Base-by-base conservation (phyloP, 1,284 basidiomycete species). In the Rhodotorula sp. region DNA sequence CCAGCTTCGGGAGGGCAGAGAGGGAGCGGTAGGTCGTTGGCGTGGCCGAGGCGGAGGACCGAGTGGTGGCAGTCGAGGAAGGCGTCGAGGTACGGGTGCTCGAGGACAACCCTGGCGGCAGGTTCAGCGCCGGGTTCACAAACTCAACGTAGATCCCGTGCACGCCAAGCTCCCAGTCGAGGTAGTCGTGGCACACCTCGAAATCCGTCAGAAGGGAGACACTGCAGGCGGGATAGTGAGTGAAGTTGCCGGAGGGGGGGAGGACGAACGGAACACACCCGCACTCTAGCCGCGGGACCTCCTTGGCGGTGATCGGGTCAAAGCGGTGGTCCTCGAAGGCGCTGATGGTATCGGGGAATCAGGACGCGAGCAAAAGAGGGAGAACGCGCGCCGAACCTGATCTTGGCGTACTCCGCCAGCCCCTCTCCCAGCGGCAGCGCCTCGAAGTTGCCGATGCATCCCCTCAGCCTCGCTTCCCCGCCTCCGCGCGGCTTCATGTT, bases 381-480 rank as follows among this genome's bases (percentile, higher is more conserved):
- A 12, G 44, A 19, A 3, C 34, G 25, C 25, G 53, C 70, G 19
- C 15, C 81, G 56, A 48, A 85, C 84, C 92, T 94, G 80, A 91
- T 88, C 74, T 94, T 85, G 46, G 96, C 94, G 80, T 97, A 99
- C 78, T 97, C 92, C 61, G 87, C 86, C 67, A 99, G 81, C 19
- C 94, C 94, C 39, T 90, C 85, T 55, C 85, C 86, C 36, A 98
- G 84, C 13, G 88, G 84, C 80, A 90, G 86, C 3, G 92, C 86
- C 58, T 90, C 88, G 80, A 99, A 99, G 80, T 88, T 95, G 78
- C 96, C 96, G 77, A 99, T 98, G 83, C 96, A 99, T 36, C 96
- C 96, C 71, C 96, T 85, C 71, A 99, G 84, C 60, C 88, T 84
- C 51, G 88, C 36, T 87, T 82, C 71, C 37, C 73, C 73, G 46